Evolutionary conservation across 495 filamentous ascomycete species (phyloP), one percentile per base, ranked within the genome.

Genomic region (Niebla homalea): DNA sequence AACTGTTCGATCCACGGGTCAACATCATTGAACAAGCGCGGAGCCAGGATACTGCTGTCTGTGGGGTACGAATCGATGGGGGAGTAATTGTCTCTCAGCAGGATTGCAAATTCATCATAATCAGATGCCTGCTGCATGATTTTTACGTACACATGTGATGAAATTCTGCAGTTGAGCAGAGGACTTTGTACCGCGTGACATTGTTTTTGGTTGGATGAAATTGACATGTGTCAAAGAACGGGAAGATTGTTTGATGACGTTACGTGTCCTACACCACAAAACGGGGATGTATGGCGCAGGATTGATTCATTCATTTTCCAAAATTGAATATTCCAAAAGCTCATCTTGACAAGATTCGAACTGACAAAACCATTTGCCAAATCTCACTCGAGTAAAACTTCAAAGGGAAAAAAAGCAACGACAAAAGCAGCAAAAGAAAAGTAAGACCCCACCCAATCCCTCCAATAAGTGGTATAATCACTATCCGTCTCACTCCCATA

Each of bases 391-490:
- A 11, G 29, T 12, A 12, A 32, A 32, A 41, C n/a, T 22, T 14
- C 5, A 16, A 1, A 15, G 14, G 21, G 8, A 41, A 10, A 18
- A 22, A 41, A 5, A 41, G 8, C 39, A 41, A 41, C 8, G 39
- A 41, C 2, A 0, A 23, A 0, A 20, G 12, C n/a, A n/a, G n/a
- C n/a, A 29, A 5, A 45, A 20, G 21, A 6, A n/a, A 23, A 4
- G n/a, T 45, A 12, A 36, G n/a, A 48, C 14, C 86, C 67, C 73
- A 95, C 90, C 92, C 92, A 98, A 70, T 98, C 92, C 67, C 92
- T 75, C 92, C 92, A 98, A 70, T 98, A 98, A 68, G 87, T 95
- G 29, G 92, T 94, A 66, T 97, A 98, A 64, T 97, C 93, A 68
- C 89, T 95, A 63, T 98, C 92, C 14, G 93, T 93, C 64, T 98